A percentile compares a stretch with the other conserved stretches of the same genome.
These are phyloP conservation scores for Calocera viscosa DNA, from an alignment of 768 basidiomycete species.

Conservation along the genomic window DNA sequence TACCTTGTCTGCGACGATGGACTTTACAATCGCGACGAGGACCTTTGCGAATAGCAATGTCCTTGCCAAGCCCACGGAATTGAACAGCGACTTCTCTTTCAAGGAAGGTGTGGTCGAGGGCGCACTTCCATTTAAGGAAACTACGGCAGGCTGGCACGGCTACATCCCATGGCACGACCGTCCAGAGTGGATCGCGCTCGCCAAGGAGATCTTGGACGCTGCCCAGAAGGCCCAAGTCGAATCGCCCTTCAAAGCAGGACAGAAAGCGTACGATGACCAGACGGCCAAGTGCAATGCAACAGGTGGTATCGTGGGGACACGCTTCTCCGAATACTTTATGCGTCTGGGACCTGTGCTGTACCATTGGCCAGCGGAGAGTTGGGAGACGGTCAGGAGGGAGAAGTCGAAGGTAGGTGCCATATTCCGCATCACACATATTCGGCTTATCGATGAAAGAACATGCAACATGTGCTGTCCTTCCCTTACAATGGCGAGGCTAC, in stretches of 20 bases:
- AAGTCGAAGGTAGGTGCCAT: slow-evolving; percentile 23
- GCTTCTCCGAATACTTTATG: slow-evolving; percentile 12
- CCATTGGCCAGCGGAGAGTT: slow-evolving; percentile 38
- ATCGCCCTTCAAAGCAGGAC: neutral
- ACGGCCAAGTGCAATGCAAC: neutral
- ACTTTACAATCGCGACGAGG: neutral
- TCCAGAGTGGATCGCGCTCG: slow-evolving; percentile 35
- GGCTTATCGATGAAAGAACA: slow-evolving; percentile 23
- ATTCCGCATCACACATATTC: neutral
- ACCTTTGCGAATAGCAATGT: neutral
- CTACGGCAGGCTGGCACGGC: slow-evolving; percentile 19
- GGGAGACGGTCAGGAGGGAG: slow-evolving; percentile 41
- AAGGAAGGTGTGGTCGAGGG: neutral
- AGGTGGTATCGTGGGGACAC: slow-evolving; percentile 7
- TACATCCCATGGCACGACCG: slow-evolving; percentile 41
- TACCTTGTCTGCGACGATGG: neutral
- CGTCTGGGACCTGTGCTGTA: slow-evolving; percentile 33
- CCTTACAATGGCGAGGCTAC: slow-evolving; percentile 46
- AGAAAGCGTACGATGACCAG: neutral
- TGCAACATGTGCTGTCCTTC: slow-evolving; percentile 43
- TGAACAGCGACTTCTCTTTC: neutral
- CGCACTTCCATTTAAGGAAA: neutral
- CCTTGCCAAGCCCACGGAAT: neutral
- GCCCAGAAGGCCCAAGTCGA: slow-evolving; percentile 8
- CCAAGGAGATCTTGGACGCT: slow-evolving; percentile 34